phyloP scores from a whole-genome alignment of 371 early-diverging fungal species.

The Apophysomyces trapeziformis region DNA sequence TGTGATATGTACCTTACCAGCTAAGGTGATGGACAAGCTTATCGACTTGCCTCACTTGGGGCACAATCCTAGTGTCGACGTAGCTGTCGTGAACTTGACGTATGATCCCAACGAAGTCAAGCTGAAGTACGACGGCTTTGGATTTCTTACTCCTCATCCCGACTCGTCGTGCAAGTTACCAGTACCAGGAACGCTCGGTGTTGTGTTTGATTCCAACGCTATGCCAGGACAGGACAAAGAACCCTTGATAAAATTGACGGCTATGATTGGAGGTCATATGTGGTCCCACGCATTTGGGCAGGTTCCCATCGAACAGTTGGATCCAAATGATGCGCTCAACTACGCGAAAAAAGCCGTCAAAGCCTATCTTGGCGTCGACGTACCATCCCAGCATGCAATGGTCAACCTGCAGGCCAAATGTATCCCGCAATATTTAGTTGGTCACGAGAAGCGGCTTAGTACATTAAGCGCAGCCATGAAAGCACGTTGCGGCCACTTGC shows the following conservation, averaged over 20 bases:
- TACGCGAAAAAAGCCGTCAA: constrained; percentile 47
- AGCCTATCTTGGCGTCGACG: constrained; percentile 59
- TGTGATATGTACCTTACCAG: constrained; percentile 76
- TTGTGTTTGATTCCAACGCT: constrained; percentile 89
- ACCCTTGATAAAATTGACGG: constrained; percentile 71
- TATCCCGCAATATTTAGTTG: constrained; percentile 90
- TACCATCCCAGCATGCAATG: constrained; percentile 53
- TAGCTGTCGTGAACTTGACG: constrained; percentile 89
- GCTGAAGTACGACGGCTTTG: constrained; percentile 80
- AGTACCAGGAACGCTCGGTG: constrained; percentile 74
- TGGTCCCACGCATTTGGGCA: constrained; percentile 59
- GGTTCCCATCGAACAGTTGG: constrained; percentile 29
- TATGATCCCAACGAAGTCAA: constrained; percentile 50
- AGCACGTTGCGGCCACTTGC: constrained; percentile 47
- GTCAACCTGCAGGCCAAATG: constrained; percentile 76
- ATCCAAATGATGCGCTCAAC: constrained; percentile 31
- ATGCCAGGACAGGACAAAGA: constrained; percentile 68
- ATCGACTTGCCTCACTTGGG: constrained; percentile 47
- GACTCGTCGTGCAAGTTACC: constrained; percentile 41
- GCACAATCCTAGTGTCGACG: constrained; percentile 74
- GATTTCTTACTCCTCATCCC: constrained; percentile 83
- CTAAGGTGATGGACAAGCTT: constrained; percentile 44
- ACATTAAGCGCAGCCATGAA: constrained; percentile 58
- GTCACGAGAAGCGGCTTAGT: constrained; percentile 71
- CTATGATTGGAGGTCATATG: constrained; percentile 90